phyloP scores from a whole-genome alignment of 2,329 filamentous ascomycete genomes.

The Diaporthe australafricana region DNA sequence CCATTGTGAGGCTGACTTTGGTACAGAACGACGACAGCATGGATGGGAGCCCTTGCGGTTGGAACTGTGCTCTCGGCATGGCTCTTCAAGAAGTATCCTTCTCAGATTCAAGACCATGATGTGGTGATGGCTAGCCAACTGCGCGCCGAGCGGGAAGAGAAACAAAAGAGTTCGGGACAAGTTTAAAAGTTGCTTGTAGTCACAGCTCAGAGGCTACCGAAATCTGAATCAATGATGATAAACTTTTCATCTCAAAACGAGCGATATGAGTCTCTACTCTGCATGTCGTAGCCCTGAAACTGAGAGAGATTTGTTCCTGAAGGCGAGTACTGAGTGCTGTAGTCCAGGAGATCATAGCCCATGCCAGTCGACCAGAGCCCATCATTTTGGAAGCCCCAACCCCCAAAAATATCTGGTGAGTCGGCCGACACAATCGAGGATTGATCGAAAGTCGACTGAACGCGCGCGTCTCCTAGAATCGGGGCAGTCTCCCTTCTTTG shows the following conservation, averaged over 20 bases:
- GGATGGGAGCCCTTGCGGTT: not conserved
- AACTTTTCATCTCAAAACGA: not conserved
- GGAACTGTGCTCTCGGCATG: not conserved
- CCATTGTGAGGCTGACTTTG: not conserved
- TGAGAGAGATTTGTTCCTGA: not conserved
- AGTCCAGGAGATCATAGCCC: conserved; percentile 9
- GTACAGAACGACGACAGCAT: not conserved
- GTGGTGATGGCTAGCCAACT: not conserved
- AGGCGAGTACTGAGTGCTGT: conserved; percentile 1
- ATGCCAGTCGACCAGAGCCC: conserved; percentile 16
- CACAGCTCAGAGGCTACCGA: too few species aligned
- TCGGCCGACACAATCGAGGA: not conserved
- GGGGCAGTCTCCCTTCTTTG: not conserved
- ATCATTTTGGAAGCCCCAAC: conserved; percentile 7
- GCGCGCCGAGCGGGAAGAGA: not conserved
- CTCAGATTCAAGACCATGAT: not conserved
- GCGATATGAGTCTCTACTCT: not conserved
- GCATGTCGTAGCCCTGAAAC: not conserved
- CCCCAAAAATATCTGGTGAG: not conserved
- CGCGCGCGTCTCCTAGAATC: not conserved
- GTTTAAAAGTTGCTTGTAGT: too few species aligned
- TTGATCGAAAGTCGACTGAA: not conserved
- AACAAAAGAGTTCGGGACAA: not conserved
- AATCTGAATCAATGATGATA: too few species aligned
- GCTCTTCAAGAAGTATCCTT: conserved; percentile 4